A percentile compares a stretch with the other conserved stretches of the same genome.
Evolutionary conservation across 495 filamentous ascomycete genomes (phyloP).

Genomic region (Tricharina praecox): DNA sequence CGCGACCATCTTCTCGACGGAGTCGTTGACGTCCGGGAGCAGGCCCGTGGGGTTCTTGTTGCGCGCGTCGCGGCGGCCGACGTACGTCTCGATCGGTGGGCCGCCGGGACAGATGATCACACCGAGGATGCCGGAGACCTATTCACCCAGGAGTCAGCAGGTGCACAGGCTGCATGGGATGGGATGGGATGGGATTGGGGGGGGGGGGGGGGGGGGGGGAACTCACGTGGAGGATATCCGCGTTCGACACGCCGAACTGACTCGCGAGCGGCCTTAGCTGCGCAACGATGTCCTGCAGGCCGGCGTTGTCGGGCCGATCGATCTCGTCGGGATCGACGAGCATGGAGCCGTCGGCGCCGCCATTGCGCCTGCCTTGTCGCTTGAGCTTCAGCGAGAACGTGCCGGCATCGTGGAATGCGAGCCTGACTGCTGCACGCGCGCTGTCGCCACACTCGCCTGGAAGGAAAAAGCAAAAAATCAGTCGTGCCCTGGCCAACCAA

Average conservation of each 20-base stretch:
- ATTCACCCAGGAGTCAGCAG: background rate
- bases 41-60: slow-evolving; percentile 13
- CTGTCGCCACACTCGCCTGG: slow-evolving; percentile 1
- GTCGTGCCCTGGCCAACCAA: background rate
- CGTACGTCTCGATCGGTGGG: slow-evolving; percentile 19
- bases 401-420: slow-evolving; percentile 6
- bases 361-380: background rate
- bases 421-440: slow-evolving; percentile 1
- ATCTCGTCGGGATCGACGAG: slow-evolving; percentile 16
- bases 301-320: slow-evolving; percentile 23
- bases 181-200: too few species aligned
- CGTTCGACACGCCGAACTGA: slow-evolving; percentile 16
- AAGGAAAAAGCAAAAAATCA: too few species aligned
- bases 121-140: slow-evolving; percentile 22
- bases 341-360: slow-evolving; percentile 26
- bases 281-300: slow-evolving; percentile 18
- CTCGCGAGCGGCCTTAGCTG: slow-evolving; percentile 10
- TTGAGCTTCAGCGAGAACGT: slow-evolving; percentile 1
- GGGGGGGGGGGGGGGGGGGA: too few species aligned
- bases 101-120: slow-evolving; percentile 26
- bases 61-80: slow-evolving; percentile 19
- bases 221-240: slow-evolving; percentile 18
- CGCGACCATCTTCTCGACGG: slow-evolving; percentile 12
- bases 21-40: slow-evolving; percentile 23
- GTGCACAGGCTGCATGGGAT: background rate